A percentile compares a stretch with the other conserved stretches of the same genome.
phyloP scores from a whole-genome alignment of 176 grass and related monocot genomes.

The Luzula sylvatica region DNA sequence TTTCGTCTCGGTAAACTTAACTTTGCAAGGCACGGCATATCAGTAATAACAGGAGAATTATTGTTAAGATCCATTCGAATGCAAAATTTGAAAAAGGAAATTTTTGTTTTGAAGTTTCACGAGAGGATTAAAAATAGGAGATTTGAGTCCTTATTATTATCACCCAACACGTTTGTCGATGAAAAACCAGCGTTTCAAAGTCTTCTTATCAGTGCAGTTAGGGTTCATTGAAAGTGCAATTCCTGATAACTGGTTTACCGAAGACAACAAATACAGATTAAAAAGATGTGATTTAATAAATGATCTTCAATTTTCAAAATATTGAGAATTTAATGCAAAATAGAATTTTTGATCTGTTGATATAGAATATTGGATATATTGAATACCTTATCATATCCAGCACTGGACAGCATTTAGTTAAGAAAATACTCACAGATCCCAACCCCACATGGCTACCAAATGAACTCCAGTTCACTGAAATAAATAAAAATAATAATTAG shows the following conservation, averaged over 20 bases:
- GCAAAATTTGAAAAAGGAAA: conserved; percentile 6
- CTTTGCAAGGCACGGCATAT: conserved; percentile 50
- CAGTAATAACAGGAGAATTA: conserved; percentile 61
- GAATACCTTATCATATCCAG: conserved; percentile 20
- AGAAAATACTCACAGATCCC: conserved; percentile 8
- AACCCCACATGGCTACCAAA: conserved; percentile 12
- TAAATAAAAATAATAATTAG: neutral
- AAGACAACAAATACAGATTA: neutral
- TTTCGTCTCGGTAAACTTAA: conserved; percentile 38
- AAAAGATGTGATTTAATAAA: too few relatives aligned
- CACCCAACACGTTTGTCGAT: conserved; percentile 83
- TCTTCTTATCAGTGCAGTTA: conserved; percentile 72
- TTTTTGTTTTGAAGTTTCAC: neutral
- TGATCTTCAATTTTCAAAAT: too few relatives aligned
- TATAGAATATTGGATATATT: too few relatives aligned
- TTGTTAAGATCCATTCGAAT: conserved; percentile 58
- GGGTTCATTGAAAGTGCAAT: conserved; percentile 47
- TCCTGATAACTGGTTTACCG: conserved; percentile 39
- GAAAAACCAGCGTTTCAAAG: conserved; percentile 90
- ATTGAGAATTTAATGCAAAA: too few relatives aligned
- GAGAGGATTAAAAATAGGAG: conserved; percentile 1
- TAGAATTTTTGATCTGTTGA: too few relatives aligned
- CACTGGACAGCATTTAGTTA: conserved; percentile 20
- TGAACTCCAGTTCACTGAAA: conserved; percentile 1
- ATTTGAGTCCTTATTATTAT: conserved; percentile 15